phyloP scores from a whole-genome alignment of 371 early-diverging fungal species.

The Mortierella sp. region DNA sequence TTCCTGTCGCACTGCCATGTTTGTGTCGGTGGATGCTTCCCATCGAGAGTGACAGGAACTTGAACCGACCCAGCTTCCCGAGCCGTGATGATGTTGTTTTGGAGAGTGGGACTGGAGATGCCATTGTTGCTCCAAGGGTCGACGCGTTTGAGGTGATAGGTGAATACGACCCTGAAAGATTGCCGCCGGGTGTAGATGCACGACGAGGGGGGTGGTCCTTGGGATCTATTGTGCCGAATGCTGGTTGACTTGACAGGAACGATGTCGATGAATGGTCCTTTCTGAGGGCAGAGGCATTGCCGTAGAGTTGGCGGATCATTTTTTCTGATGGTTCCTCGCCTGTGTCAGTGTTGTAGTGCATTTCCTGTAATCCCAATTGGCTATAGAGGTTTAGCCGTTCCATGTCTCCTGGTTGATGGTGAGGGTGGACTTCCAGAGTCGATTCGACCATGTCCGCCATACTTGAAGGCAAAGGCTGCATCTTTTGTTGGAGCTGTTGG shows the following conservation, averaged over 20 bases:
- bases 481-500: slow-evolving; percentile 6
- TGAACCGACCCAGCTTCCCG: slow-evolving; percentile 35
- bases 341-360: slow-evolving; percentile 5
- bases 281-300: not conserved
- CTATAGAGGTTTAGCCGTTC: slow-evolving; percentile 21
- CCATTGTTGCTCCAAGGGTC: not conserved
- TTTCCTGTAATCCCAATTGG: slow-evolving; percentile 22
- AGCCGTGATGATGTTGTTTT: slow-evolving; percentile 21
- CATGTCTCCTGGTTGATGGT: slow-evolving; percentile 3
- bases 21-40: slow-evolving; percentile 32
- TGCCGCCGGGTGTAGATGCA: not conserved
- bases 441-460: slow-evolving; percentile 20
- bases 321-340: slow-evolving; percentile 13
- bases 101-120: not conserved
- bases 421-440: slow-evolving; percentile 20
- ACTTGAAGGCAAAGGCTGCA: not conserved
- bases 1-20: not conserved
- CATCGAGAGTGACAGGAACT: slow-evolving; percentile 46
- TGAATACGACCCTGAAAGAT: not conserved
- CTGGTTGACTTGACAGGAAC: not conserved
- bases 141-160: slow-evolving; percentile 17
- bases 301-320: slow-evolving; percentile 11
- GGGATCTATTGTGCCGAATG: not conserved
- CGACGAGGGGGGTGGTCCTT: not conserved
- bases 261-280: slow-evolving; percentile 6